phyloP scores from a whole-genome alignment of 2,329 filamentous ascomycete species.

The Ascomycota sp. region DNA sequence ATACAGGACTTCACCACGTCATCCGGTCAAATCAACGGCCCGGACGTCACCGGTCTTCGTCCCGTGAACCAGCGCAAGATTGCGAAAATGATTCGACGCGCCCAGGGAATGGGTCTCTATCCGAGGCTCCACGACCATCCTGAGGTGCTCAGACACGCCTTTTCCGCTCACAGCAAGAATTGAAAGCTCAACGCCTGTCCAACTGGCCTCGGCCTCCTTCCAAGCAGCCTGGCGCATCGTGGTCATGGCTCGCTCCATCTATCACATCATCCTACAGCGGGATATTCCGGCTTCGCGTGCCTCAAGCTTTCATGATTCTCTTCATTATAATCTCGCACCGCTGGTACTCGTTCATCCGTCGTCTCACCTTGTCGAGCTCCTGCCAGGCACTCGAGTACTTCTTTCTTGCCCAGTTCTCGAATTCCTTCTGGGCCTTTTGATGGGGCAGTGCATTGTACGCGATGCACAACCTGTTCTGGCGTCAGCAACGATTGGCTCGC shows the following conservation, averaged over 20 bases:
- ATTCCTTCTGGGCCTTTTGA: constrained; percentile 39
- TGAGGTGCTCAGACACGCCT: constrained; percentile 38
- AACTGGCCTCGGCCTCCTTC: neutral
- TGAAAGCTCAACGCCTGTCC: neutral
- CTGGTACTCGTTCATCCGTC: constrained; percentile 19
- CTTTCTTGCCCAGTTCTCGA: constrained; percentile 51
- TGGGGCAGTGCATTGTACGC: constrained; percentile 53
- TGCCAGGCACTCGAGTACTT: constrained; percentile 48
- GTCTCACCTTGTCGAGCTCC: constrained; percentile 33
- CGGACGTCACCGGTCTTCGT: constrained; percentile 53
- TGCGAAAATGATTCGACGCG: constrained; percentile 74
- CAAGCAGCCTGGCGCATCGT: constrained; percentile 12
- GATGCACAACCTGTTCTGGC: constrained; percentile 38
- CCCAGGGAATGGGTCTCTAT: constrained; percentile 76
- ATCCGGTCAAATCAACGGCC: constrained; percentile 65
- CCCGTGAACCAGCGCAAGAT: constrained; percentile 83
- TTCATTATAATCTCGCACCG: constrained; percentile 26
- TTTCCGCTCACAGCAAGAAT: constrained; percentile 5
- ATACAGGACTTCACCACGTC: constrained; percentile 72
- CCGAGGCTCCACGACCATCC: constrained; percentile 80
- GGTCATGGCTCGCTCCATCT: constrained; percentile 8
- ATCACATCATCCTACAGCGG: neutral
- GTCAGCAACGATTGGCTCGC: neutral
- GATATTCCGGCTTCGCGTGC: constrained; percentile 11
- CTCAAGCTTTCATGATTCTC: constrained; percentile 25